These are phyloP conservation scores for Pleurotus ostreatus DNA, from an alignment of 768 basidiomycete species.

Conservation along the genomic window DNA sequence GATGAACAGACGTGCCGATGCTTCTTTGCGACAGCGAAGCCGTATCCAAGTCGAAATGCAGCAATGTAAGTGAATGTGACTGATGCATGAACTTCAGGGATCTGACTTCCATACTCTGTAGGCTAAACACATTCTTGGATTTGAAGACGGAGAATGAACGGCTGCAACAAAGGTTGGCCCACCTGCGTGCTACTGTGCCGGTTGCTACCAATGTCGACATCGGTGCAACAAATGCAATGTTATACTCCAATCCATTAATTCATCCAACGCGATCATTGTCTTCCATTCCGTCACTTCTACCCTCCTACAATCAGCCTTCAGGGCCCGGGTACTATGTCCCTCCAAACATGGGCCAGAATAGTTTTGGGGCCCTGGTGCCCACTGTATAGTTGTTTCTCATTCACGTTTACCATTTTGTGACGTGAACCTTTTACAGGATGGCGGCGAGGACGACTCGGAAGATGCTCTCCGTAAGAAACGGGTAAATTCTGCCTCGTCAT, in stretches of 20 bases:
- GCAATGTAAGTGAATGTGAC: constrained; percentile 46
- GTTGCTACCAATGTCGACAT: constrained; percentile 13
- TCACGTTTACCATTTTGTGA: no score
- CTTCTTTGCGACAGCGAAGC: constrained; percentile 72
- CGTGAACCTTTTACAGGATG: no score
- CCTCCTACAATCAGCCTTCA: no score
- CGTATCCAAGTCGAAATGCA: constrained; percentile 70
- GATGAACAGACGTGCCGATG: constrained; percentile 41
- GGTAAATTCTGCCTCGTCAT: constrained; percentile 28
- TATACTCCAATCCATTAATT: no score
- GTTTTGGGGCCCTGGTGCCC: not conserved
- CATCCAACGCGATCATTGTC: no score
- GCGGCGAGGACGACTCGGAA: constrained; percentile 42
- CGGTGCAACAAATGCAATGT: constrained; percentile 12
- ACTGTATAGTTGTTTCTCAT: no score
- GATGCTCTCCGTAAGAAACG: constrained; percentile 62
- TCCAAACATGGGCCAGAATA: constrained; percentile 7
- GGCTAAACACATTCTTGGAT: constrained; percentile 73
- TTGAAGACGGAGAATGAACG: constrained; percentile 87
- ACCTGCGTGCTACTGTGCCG: constrained; percentile 30
- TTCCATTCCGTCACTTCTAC: no score
- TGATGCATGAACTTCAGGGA: not conserved
- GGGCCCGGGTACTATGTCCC: constrained; percentile 26
- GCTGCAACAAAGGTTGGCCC: constrained; percentile 56
- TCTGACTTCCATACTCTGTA: constrained; percentile 20